Evolutionary conservation across 371 early-diverging fungal species (phyloP), one percentile per base, ranked within the genome.

Genomic region (Catenaria anguillulae): DNA sequence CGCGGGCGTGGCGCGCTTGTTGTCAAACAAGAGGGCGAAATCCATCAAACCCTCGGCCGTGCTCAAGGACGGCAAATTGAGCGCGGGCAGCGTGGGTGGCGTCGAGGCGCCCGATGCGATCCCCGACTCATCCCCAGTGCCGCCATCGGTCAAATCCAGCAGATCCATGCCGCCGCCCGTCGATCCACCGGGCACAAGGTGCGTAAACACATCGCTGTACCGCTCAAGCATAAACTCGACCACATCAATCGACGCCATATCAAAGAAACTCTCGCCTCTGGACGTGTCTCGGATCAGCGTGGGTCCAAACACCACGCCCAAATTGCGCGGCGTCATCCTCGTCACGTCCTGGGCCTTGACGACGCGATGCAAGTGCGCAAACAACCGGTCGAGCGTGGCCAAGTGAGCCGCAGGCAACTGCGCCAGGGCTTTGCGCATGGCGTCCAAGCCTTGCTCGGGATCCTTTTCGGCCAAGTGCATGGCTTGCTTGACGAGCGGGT

Each of bases 221-320:
- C 81, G 67, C 61, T 70, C 65, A 61, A 82, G 85, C 68, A 79
- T 67, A 62, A 73, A 84, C 66, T 86, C 89, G 46, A 88, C 83
- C 0, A 77, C 70, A 67, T 86, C 88, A 69, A 89, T 91, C 34
- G 75, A 70, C 5, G 79, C 78, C 85, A 89, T 88, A 55, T 91
- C 88, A 33, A 81, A 68, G 60, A 92, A 73, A 63, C 73, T 62
- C 83, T 77, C 63, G 13, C 17, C 29, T 29, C 31, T 5, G 0
- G 26, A 10, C 19, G 64, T n/a, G 24, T 42, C 60, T 3, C 86
- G 79, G 71, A 94, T 73, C n/a, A 94, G 70, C 10, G 89, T 91
- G 0, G 93, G 95, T 0, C 92, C 95, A 80, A 94, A 92, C 46
- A 94, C 90, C 0, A 93, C 91, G 8, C 90, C 88, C 34, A 94